Evolutionary conservation across 208 protist genomes (phyloP).

Genomic region (Trypanosoma avium): DNA sequence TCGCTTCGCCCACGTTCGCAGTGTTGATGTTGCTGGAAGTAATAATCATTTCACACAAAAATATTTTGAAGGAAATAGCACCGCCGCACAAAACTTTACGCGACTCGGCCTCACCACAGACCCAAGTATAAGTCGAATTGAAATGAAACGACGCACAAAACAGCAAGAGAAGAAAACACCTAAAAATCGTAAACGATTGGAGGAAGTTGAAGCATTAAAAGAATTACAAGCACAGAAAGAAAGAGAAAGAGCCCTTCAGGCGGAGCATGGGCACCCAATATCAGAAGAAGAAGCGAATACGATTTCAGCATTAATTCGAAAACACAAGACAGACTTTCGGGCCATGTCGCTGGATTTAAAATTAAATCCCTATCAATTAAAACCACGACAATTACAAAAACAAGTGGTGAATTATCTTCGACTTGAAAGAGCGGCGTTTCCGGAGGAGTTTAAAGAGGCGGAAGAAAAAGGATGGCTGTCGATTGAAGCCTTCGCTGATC

Average conservation of each 20-base stretch:
- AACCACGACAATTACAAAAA: slow-evolving; percentile 79
- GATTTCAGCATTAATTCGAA: slow-evolving; percentile 68
- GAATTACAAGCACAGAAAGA: slow-evolving; percentile 32
- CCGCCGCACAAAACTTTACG: slow-evolving; percentile 78
- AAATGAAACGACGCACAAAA: slow-evolving; percentile 44
- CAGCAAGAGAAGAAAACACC: slow-evolving; percentile 43
- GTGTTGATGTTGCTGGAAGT: slow-evolving; percentile 64
- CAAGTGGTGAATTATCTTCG: slow-evolving; percentile 83
- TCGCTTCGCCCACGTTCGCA: slow-evolving; percentile 75
- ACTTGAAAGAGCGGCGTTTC: slow-evolving; percentile 80
- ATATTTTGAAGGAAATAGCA: slow-evolving; percentile 65
- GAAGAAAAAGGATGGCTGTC: slow-evolving; percentile 78
- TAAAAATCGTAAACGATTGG: slow-evolving; percentile 37
- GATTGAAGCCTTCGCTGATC: slow-evolving; percentile 59
- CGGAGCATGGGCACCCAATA: slow-evolving; percentile 56
- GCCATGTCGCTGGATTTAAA: slow-evolving; percentile 80
- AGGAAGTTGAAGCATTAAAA: slow-evolving; percentile 50
- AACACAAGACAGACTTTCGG: slow-evolving; percentile 75
- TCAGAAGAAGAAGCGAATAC: slow-evolving; percentile 76
- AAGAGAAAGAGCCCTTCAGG: too few relatives aligned
- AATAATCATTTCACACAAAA: slow-evolving; percentile 84
- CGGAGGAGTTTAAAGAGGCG: slow-evolving; percentile 60
- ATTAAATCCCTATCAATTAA: slow-evolving; percentile 87
- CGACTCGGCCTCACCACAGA: slow-evolving; percentile 70
- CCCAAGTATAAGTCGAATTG: slow-evolving; percentile 40